phyloP scores from a whole-genome alignment of 169 alveolate species.

The Plasmodium gaboni region DNA sequence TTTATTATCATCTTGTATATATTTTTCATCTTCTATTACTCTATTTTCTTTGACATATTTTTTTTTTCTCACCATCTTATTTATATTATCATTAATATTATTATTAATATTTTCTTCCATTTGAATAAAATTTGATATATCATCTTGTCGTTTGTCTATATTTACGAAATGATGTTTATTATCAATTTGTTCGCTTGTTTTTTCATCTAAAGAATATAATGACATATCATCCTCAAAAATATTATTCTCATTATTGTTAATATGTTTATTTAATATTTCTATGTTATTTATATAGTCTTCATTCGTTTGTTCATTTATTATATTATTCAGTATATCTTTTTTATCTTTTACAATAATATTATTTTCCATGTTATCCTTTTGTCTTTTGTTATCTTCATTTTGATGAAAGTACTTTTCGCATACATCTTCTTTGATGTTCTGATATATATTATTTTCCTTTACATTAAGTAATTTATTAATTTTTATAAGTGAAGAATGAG shows the following conservation, averaged over 20 bases:
- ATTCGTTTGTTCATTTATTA: background rate
- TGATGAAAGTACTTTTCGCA: background rate
- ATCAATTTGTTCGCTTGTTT: no score
- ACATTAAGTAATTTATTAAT: background rate
- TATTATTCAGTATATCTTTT: background rate
- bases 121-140: slow-evolving; percentile 16
- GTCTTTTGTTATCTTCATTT: background rate
- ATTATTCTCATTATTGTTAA: background rate
- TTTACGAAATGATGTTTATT: no score
- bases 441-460: background rate
- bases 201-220: no score
- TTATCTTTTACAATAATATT: background rate
- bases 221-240: background rate
- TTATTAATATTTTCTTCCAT: slow-evolving; percentile 51
- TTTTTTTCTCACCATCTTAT: background rate
- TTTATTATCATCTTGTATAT: slow-evolving; percentile 32
- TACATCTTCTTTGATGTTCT: background rate
- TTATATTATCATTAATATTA: slow-evolving; percentile 30
- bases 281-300: background rate
- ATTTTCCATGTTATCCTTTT: background rate
- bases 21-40: slow-evolving; percentile 12
- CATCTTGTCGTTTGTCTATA: slow-evolving; percentile 6
- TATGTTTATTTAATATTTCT: background rate
- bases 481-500: no score
- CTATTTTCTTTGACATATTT: background rate